A percentile compares a stretch with the other conserved stretches of the same genome.
phyloP scores from a whole-genome alignment of 345 rosid species.

The Syzygium grande region DNA sequence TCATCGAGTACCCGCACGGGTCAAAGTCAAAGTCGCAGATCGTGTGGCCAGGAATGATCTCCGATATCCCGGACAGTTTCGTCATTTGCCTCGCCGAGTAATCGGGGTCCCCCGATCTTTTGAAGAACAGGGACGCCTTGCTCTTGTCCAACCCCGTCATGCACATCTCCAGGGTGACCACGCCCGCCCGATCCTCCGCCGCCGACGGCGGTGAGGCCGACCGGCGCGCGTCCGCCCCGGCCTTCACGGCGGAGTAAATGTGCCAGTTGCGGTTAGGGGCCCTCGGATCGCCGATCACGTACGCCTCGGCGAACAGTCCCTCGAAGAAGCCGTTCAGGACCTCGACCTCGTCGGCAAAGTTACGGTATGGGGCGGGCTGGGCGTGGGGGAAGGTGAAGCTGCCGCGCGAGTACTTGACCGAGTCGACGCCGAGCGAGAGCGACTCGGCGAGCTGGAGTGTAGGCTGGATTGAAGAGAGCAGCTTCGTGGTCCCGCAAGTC shows the following conservation, averaged over 20 bases:
- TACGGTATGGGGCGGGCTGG: conserved; percentile 73
- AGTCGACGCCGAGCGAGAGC: conserved; percentile 31
- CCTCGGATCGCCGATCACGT: conserved; percentile 34
- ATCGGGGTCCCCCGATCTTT: conserved; percentile 10
- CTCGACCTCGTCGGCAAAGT: conserved; percentile 57
- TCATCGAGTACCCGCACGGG: conserved; percentile 84
- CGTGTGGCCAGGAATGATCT: conserved; percentile 49
- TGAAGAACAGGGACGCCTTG: conserved; percentile 49
- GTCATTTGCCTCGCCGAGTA: conserved; percentile 42
- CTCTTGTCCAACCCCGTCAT: conserved; percentile 60
- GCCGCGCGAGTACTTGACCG: conserved; percentile 68
- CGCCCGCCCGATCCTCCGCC: background rate
- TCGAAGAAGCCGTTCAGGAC: conserved; percentile 39
- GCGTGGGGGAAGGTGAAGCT: conserved; percentile 66
- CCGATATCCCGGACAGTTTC: conserved; percentile 41
- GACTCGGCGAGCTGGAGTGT: conserved; percentile 34
- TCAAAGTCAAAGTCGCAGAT: conserved; percentile 72
- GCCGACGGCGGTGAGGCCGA: background rate
- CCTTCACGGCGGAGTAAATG: conserved; percentile 41
- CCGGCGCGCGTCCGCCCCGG: background rate
- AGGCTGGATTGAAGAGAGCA: conserved; percentile 47
- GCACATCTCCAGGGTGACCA: conserved; percentile 62
- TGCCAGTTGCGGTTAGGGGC: conserved; percentile 47
- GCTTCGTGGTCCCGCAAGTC: conserved; percentile 78
- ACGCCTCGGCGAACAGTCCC: conserved; percentile 26